Evolutionary conservation across 495 filamentous ascomycete genomes (phyloP), one percentile per base, ranked within the genome.

Genomic region (Tetracladium setigerum): DNA sequence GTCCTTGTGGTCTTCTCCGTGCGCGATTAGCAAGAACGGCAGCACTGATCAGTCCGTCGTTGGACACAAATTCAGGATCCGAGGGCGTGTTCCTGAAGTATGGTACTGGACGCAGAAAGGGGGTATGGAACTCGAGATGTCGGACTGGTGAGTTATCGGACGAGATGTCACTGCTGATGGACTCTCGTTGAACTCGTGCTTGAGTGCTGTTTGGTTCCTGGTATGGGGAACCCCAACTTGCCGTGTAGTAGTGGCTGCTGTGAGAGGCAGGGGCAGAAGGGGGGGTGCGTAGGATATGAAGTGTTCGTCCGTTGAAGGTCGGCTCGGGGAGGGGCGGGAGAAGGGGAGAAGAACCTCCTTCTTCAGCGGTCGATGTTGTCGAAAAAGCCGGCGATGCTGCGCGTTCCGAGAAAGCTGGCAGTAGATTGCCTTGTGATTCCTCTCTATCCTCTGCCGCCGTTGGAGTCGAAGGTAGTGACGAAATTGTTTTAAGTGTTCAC

Each of bases 221-320:
- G 66, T 87, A 87, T 45, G 84, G 83, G 11, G 84, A 88, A 10
- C 84, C 84, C 83, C 83, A 87, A 56, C 75, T 79, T 17, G 80
- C 80, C 27, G 79, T 81, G 50, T 78, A 82, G 64, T 79, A 81
- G 50, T 57, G 50, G 30, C 50, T 60, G 36, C 30, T 57, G 17
- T 49, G 33, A 35, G 49, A 30, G 15, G 15, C 33, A 7, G 19
- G 16, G 14, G 40, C 24, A 4, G 57, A 49, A 2, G 73, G 67
- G 16, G 73, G 73, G 8, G 75, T 75, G 57, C 66, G 69, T 60
- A 74, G 58, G 51, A 71, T 54, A 30, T 70, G 67, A 44, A 60
- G 62, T 34, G 66, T 68, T 18, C 72, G 67, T 7, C 68, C 70
- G 53, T 71, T 63, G 35, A 76, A 58, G 44, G 58, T 65, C 7